Evolutionary conservation across 129 eudicot species (phyloP).

Genomic region (Logfia minima): DNA sequence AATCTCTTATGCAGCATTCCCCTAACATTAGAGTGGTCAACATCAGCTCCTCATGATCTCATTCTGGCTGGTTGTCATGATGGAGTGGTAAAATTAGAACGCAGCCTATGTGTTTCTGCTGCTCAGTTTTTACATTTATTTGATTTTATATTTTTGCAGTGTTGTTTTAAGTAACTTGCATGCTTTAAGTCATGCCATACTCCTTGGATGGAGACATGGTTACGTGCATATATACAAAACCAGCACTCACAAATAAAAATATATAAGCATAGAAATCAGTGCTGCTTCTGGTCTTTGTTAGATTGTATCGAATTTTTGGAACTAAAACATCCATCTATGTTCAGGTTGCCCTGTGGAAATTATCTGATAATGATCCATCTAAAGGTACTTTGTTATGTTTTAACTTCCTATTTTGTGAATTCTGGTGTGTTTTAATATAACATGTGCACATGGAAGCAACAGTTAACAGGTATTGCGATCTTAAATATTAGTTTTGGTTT

Average conservation of each 20-base stretch:
- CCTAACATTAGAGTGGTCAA: conserved; percentile 86
- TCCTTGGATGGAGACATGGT: neutral
- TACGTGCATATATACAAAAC: neutral
- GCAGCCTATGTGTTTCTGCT: conserved; percentile 3
- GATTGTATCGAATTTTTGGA: neutral
- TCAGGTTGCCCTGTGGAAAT: conserved; percentile 98
- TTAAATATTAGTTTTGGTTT: neutral
- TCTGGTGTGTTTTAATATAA: neutral
- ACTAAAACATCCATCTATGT: conserved; percentile 28
- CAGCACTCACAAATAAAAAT: neutral
- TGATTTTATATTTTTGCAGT: neutral
- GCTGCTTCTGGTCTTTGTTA: neutral
- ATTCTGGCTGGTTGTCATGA: conserved; percentile 96
- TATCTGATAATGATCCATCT: conserved; percentile 46
- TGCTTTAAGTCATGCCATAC: neutral
- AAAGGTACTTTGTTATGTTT: conserved; percentile 50
- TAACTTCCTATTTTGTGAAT: conserved; percentile 12
- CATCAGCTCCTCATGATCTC: conserved; percentile 84
- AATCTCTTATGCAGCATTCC: conserved; percentile 64
- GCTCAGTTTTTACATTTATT: neutral
- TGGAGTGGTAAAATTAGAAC: conserved; percentile 69
- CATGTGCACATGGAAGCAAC: neutral
- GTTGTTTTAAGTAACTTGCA: neutral
- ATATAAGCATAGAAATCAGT: neutral
- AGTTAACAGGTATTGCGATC: neutral